phyloP scores from a whole-genome alignment of 2,329 filamentous ascomycete species.

The Ceratocystis papillata region DNA sequence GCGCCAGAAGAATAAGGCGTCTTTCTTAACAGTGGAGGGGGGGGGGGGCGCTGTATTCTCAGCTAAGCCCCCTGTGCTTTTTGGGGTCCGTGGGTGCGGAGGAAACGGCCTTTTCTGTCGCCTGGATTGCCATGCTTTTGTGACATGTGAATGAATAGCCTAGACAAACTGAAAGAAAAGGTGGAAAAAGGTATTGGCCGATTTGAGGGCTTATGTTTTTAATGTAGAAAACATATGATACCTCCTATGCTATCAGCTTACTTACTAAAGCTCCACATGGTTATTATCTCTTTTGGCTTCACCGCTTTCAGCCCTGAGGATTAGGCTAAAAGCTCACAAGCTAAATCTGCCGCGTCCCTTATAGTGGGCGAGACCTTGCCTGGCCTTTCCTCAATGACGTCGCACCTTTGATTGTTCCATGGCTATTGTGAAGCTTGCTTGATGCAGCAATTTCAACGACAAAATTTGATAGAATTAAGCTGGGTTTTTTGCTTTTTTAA shows the following conservation, averaged over 20 bases:
- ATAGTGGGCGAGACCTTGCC: not conserved
- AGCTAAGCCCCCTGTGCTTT: slow-evolving; percentile 1
- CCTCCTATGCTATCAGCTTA: not conserved
- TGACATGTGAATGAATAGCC: slow-evolving; percentile 5
- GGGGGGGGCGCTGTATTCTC: not conserved
- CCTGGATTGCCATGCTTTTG: not conserved
- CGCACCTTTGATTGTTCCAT: not conserved
- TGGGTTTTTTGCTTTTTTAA: not conserved
- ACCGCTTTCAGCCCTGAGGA: slow-evolving; percentile 14
- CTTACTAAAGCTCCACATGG: not conserved
- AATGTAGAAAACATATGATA: no score
- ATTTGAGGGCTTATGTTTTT: not conserved
- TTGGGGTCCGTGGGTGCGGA: not conserved
- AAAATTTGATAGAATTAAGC: no score
- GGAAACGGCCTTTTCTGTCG: not conserved
- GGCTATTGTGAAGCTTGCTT: not conserved
- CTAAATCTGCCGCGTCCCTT: slow-evolving; percentile 3
- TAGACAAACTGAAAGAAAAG: not conserved
- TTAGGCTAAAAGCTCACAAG: not conserved
- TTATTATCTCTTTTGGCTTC: not conserved
- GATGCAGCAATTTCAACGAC: not conserved
- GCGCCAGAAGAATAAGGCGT: no score
- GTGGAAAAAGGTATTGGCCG: not conserved
- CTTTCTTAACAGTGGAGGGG: not conserved
- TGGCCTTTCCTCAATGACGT: slow-evolving; percentile 4